Base-by-base conservation (phyloP, 495 filamentous ascomycete species). In the Astrothelium subdiscretum region DNA sequence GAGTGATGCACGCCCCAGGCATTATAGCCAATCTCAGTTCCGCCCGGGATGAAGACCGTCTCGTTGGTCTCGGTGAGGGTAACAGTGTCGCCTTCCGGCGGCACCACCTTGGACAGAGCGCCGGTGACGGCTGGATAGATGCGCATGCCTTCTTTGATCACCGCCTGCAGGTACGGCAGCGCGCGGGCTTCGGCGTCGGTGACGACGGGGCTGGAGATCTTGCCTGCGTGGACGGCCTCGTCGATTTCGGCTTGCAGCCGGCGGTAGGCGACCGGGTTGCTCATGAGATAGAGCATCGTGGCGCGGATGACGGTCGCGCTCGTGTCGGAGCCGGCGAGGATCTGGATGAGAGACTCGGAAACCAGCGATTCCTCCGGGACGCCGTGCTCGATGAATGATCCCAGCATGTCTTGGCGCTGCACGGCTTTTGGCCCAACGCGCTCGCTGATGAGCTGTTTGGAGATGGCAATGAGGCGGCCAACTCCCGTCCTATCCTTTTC, bases 101-200 rank as follows among this genome's bases (percentile, higher is more conserved):
- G 80, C 2, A 79, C 67, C 0, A 84, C 77, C 20, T 81, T 77
- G 31, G 83, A 76, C 59, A 81, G 74, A 1, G 85, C 65, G 2
- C 81, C 81, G 0, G 64, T 65, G 11, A 82, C 78, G 1, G 86
- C 79, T 1, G 87, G 85, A 12, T 85, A 79, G n/a, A 68, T 65
- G 24, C 69, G 57, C 38, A 72, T 22, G 13, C 59, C 68, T 57
- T 72, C 70, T 44, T 69, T 66, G n/a, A 71, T 65, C 2, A 66
- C 63, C 2, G 70, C 70, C 8, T 69, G 59, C n/a, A 72, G 60
- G 60, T 72, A 72, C 27, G 57, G 48, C 3, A 65, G 40, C n/a
- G 57, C 31, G 15, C 18, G 58, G 4, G 57, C 57, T 18, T 62
- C 62, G 0, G 62, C 31, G 18, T 59, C 63, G 1, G 31, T 59